Evolutionary conservation across 345 rosid species (phyloP).

Genomic region (Eucalyptus cloeziana): DNA sequence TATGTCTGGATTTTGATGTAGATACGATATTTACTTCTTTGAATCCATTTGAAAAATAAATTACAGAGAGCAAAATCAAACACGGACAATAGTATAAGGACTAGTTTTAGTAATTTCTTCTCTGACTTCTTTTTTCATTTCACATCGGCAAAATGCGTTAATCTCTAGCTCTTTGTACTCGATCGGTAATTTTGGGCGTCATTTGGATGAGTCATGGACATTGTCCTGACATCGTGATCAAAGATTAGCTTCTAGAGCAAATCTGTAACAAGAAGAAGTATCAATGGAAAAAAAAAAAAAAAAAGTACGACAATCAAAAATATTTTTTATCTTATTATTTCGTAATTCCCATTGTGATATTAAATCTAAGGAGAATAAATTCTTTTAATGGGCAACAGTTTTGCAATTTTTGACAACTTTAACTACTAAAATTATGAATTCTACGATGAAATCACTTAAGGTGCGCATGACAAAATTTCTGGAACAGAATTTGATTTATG

Average conservation of each 20-base stretch:
- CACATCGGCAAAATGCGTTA: not conserved
- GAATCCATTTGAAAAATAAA: not conserved
- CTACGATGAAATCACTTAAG: not conserved
- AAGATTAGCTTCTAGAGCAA: not conserved
- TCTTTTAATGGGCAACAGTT: not conserved
- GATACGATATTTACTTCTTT: not conserved
- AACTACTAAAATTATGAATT: not conserved
- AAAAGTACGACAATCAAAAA: not conserved
- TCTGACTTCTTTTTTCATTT: not conserved
- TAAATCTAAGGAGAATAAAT: not conserved
- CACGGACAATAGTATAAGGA: not conserved
- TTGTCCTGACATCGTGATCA: not conserved
- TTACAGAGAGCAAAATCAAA: not conserved
- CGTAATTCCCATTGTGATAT: not conserved
- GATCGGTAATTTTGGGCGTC: not conserved
- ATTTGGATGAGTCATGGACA: not conserved
- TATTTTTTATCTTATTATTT: not conserved
- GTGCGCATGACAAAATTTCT: no score
- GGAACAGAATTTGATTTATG: no score
- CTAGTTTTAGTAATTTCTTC: not conserved
- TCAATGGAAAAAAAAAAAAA: no score
- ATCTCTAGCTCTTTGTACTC: not conserved
- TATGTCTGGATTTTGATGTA: not conserved
- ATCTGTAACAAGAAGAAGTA: not conserved
- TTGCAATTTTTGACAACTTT: not conserved